Evolutionary conservation across 1,284 basidiomycete genomes (phyloP).

Genomic region (Schizophyllum amplum): DNA sequence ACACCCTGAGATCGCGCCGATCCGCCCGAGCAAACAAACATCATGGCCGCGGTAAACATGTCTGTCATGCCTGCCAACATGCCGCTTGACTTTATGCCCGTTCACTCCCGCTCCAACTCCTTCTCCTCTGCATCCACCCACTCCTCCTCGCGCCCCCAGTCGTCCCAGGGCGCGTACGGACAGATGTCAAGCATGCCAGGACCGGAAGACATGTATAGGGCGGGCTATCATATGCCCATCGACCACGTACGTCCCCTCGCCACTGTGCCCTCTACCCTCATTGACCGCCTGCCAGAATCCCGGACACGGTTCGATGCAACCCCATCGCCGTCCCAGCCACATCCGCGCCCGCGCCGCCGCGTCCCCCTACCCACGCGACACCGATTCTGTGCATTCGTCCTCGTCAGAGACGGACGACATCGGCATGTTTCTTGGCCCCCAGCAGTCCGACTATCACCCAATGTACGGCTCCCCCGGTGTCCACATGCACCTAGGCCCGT

Average conservation of each 20-base stretch:
- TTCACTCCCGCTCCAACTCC: conserved; percentile 70
- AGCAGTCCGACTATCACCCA: conserved; percentile 46
- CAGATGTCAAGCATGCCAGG: conserved; percentile 39
- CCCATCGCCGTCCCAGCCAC: conserved; percentile 63
- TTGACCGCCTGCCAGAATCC: conserved; percentile 66
- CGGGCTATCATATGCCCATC: conserved; percentile 41
- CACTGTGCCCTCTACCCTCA: conserved; percentile 16
- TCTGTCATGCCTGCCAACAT: conserved; percentile 18
- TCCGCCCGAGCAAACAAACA: neutral
- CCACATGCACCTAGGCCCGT: conserved; percentile 45
- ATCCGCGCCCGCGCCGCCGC: conserved; percentile 68
- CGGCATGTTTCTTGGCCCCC: conserved; percentile 58
- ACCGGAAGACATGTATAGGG: conserved; percentile 60
- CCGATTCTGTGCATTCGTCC: conserved; percentile 77
- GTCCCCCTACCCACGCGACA: conserved; percentile 76
- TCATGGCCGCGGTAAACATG: neutral
- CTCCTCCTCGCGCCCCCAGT: conserved; percentile 68
- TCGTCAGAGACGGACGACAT: conserved; percentile 80
- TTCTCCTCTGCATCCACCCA: conserved; percentile 65
- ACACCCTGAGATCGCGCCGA: neutral
- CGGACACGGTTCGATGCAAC: conserved; percentile 62
- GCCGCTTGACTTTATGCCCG: conserved; percentile 62
- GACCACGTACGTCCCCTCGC: conserved; percentile 25
- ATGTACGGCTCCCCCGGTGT: conserved; percentile 42
- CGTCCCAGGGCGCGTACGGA: conserved; percentile 59